phyloP scores from a whole-genome alignment of 164 flowering plant genomes.

The Dillenia turbinata region DNA sequence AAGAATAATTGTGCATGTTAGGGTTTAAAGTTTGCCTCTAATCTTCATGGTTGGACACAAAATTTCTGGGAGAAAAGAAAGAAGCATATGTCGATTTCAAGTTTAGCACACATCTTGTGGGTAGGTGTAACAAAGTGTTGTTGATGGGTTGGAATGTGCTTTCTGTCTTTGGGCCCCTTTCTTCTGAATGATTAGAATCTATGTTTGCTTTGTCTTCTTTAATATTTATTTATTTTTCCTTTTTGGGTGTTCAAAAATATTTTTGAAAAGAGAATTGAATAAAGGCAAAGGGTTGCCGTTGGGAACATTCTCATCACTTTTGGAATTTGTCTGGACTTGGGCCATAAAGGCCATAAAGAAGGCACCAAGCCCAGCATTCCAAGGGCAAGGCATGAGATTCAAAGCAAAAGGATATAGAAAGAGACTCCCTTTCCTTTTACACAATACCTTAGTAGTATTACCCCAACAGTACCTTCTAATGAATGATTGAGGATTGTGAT shows the following conservation, averaged over 20 bases:
- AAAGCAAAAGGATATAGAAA: slow-evolving; percentile 12
- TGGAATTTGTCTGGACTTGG: slow-evolving; percentile 13
- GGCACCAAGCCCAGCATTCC: background rate
- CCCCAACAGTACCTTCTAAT: slow-evolving; percentile 12
- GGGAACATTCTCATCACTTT: slow-evolving; percentile 22
- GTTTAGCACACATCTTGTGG: too few species aligned
- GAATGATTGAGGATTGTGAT: slow-evolving; percentile 2
- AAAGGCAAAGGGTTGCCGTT: slow-evolving; percentile 17
- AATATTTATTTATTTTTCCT: background rate
- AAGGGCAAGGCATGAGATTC: slow-evolving; percentile 20
- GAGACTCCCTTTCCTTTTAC: slow-evolving; percentile 17
- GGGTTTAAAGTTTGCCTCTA: too few species aligned
- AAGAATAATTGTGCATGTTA: too few species aligned
- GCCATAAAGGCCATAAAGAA: background rate
- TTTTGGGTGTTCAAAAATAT: too few species aligned
- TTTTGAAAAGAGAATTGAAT: background rate
- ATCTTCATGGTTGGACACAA: too few species aligned
- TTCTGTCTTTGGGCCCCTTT: slow-evolving; percentile 7
- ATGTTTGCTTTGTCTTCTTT: background rate
- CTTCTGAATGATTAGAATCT: background rate
- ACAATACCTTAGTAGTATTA: slow-evolving; percentile 11
- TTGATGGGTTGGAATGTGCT: background rate
- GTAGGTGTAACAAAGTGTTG: too few species aligned
- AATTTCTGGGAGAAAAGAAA: too few species aligned
- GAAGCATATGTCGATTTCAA: too few species aligned